These are phyloP conservation scores for Plasmodium berghei DNA, from an alignment of 169 alveolate genomes.

Conservation along the genomic window DNA sequence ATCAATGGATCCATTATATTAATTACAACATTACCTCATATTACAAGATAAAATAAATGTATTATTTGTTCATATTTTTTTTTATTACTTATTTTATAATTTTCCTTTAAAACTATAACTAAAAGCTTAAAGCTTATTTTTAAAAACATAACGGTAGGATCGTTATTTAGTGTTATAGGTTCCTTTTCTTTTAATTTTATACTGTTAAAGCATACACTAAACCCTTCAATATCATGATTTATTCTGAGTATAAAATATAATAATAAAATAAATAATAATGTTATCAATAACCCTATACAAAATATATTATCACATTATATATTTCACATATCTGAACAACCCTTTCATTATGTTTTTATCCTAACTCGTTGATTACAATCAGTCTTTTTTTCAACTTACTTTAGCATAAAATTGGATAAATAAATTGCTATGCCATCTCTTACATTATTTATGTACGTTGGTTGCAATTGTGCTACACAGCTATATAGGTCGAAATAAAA, in stretches of 20 bases:
- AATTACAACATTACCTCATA: no score
- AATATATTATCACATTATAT: neutral
- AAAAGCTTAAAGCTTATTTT: slow-evolving; percentile 54
- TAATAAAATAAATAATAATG: neutral
- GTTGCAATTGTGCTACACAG: slow-evolving; percentile 58
- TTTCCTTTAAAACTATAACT: slow-evolving; percentile 51
- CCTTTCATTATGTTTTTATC: no score
- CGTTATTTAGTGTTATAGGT: slow-evolving; percentile 23
- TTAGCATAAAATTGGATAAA: slow-evolving; percentile 50
- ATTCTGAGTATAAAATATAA: slow-evolving; percentile 8
- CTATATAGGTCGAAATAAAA: neutral
- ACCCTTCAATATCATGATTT: slow-evolving; percentile 66
- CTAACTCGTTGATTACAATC: neutral
- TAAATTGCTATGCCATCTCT: slow-evolving; percentile 42
- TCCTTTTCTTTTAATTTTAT: slow-evolving; percentile 54
- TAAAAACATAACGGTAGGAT: slow-evolving; percentile 40
- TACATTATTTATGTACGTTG: slow-evolving; percentile 9
- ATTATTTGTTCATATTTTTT: neutral
- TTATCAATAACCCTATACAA: neutral
- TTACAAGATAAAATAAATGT: no score
- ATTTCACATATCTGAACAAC: no score
- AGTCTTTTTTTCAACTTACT: slow-evolving; percentile 16
- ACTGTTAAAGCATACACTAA: slow-evolving; percentile 36
- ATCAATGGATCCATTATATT: neutral
- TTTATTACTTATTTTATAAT: slow-evolving; percentile 36